Base-by-base conservation (phyloP, 2,329 filamentous ascomycete species). In the Hortaea werneckii region DNA sequence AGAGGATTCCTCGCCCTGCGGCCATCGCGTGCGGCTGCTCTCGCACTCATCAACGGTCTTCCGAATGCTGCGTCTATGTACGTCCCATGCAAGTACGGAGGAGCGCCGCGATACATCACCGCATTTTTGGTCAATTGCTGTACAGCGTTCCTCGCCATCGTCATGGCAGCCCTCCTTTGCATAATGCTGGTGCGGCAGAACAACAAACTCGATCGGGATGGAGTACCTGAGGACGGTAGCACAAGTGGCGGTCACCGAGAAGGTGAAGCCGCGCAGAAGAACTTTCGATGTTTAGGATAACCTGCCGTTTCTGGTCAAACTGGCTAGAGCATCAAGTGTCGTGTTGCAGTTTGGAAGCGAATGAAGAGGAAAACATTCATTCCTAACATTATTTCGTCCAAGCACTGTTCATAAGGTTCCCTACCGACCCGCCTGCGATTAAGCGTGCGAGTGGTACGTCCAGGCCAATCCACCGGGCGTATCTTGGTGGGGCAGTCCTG, bases 81-180 rank as follows among this genome's bases (percentile, higher is more conserved):
- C 67, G 73, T 70, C 0, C 67, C 71, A 0, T 76, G 67, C 45
- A 75, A 71, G 30, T 45, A 41, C 38, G 27, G 6, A 75, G 67
- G 60, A 26, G 58, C 56, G 5, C 12, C 68, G 3, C 37, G 50
- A 34, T 53, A 53, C 39, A 45, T 46, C 5, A 67, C 78, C 11
- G 81, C 83, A 4, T 81, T 87, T 67, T 71, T 72, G 5, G 80
- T 86, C 42, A 85, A 86, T 62, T 83, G 80, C 54, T 73, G 70
- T 1, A 84, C 80, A 12, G 75, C 77, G 0, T 73, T 78, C 20
- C 59, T 87, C 39, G 78, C 82, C 1, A 80, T 87, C 39, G 54
- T 77, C 27, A 74, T 78, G 48, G 82, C 83, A 0, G 77, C 77
- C 0, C 62, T 79, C 2, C 67, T 88, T 54, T 69, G 82, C 7